Base-by-base conservation (phyloP, 768 basidiomycete species). In the Mycena epipterygia region DNA sequence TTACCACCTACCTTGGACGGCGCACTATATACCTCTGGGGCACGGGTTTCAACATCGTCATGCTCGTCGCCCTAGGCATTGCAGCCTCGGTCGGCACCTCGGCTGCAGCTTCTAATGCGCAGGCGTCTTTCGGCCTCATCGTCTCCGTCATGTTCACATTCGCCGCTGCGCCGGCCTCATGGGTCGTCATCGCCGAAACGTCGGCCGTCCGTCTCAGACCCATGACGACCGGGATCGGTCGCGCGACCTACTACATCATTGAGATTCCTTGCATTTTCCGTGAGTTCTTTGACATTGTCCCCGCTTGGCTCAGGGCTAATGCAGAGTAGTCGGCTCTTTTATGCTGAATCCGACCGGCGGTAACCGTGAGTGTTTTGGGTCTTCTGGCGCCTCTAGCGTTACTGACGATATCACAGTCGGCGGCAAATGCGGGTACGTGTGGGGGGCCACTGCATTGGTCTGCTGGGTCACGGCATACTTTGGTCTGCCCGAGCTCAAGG, bases 261-360 rank as follows among this genome's bases (percentile, higher is more conserved):
- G 72, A 73, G 68, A 69, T 73, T 25, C 72, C 72, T 33, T 73
- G 72, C 37, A 73, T 73, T 30, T 73, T 73, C 68, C 72, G 68
- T 69, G 68, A 56, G 68, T 64, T 44, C 30, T 33, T 41, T 19
- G 27, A 41, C 65, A 16, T 25, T 17, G 17, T 42, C 14, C 35
- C 41, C 46, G 32, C 49, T 11, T 32, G 52, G 33, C 23, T 33
- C 42, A 60, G 29, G 21, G 52, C 60, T 69, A 13, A 69, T 51
- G 30, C 29, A 25, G 1, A 33, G 17, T 41, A 69, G 68, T 73
- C 11, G 72, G 49, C 2, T 69, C 72, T 52, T 73, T 13, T 14
- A 73, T 73, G 72, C 64, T 73, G 2, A 73, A 73, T 29, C 72
- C 72, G n/a, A 73, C 72, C 2, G 72, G 72, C 23, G 72, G 64